Evolutionary conservation across 192 early-diverging fungal genomes (phyloP), one percentile per base, ranked within the genome.

Genomic region (Backusella australiensis): DNA sequence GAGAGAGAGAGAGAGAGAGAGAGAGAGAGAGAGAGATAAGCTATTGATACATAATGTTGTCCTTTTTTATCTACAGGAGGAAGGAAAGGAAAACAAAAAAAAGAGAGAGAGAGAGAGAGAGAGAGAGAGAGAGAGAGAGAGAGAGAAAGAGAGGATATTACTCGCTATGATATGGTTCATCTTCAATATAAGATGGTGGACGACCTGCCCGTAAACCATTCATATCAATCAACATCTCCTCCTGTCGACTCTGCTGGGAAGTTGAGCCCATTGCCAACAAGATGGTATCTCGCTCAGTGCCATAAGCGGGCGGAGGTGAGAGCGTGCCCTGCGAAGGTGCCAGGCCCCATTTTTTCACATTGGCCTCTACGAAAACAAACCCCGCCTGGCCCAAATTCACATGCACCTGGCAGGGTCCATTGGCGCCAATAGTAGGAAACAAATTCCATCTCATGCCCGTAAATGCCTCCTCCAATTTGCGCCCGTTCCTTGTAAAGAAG

Each of bases 321-420:
- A 90, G 72, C 4, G 91, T 86, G 42, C 93, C 85, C 93, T 93
- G 72, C n/a, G 72, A 74, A 11, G 93, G 92, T 0, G 91, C 93
- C 29, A 94, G 81, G 0, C 93, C 93, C 93, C 93, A 94, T 69
- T 92, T 91, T 81, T 94, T 94, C 42, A 94, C 92, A 75, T 94
- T 94, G 42, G 93, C 93, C 74, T 94, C 93, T 5, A 94, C 87
- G 83, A 94, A 94, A 7, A 94, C 93, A 81, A 93, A 94, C 68
- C 82, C 82, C 38, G 69, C 73, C 71, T 83, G 82, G 29, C 85
- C 85, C 36, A 86, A 70, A 72, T 86, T 86, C 6, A 84, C 78
- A 42, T 84, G 81, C 3, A 86, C 56, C 69, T 84, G 78, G 74
- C 85, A 86, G 35, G 78, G 75, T 17, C 82, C 82, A 78, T 84